These are phyloP conservation scores for Pleurotus sapidus DNA, from an alignment of 768 basidiomycete genomes.

Conservation along the genomic window DNA sequence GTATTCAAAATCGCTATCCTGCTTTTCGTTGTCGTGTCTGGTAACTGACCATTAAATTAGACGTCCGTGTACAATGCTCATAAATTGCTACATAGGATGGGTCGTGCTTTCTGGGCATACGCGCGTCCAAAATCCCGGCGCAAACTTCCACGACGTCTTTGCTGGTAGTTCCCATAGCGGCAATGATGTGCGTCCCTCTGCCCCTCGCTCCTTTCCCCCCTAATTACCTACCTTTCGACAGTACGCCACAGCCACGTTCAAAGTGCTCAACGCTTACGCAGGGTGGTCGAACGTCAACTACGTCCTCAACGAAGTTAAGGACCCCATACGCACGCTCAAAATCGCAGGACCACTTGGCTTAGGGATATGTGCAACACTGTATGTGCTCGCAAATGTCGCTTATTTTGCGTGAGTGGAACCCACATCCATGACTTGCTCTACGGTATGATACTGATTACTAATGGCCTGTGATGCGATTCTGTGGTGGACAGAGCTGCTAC, in stretches of 20 bases:
- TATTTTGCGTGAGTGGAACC: slow-evolving; percentile 40
- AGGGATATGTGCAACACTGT: slow-evolving; percentile 48
- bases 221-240: slow-evolving; percentile 14
- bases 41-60: slow-evolving; percentile 16
- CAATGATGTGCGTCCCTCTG: slow-evolving; percentile 19
- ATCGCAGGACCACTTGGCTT: slow-evolving; percentile 60
- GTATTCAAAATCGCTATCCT: slow-evolving; percentile 55
- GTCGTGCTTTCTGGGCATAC: slow-evolving; percentile 54
- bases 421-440: too few relatives aligned
- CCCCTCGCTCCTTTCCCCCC: slow-evolving; percentile 14
- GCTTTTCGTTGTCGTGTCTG: slow-evolving; percentile 48
- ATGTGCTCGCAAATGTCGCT: slow-evolving; percentile 55
- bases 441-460: too few relatives aligned
- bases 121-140: slow-evolving; percentile 44
- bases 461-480: too few relatives aligned
- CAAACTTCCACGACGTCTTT: slow-evolving; percentile 53
- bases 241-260: slow-evolving; percentile 63
- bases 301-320: slow-evolving; percentile 57
- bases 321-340: slow-evolving; percentile 59
- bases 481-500: slow-evolving; percentile 31
- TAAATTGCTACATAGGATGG: slow-evolving; percentile 36
- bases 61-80: too few relatives aligned
- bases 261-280: slow-evolving; percentile 41
- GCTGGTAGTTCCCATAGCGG: slow-evolving; percentile 51
- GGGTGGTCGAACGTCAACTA: slow-evolving; percentile 61